These are phyloP conservation scores for Lunularia cruciata DNA, from an alignment of 225 moss, liverwort and hornwort species.

Conservation along the genomic window DNA sequence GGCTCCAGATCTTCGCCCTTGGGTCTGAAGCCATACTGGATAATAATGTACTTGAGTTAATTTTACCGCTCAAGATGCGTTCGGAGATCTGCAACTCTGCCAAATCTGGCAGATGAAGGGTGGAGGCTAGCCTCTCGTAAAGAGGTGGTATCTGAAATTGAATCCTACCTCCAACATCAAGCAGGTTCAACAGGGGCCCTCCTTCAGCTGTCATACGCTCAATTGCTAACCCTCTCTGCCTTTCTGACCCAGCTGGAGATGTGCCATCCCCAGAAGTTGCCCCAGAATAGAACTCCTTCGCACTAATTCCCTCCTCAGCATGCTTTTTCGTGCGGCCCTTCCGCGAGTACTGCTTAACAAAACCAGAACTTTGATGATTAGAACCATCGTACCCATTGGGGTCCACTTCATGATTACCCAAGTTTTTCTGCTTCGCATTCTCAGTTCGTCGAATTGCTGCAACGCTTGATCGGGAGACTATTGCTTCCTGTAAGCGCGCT, in stretches of 20 bases:
- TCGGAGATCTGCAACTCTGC: slow-evolving; percentile 66
- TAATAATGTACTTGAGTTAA: slow-evolving; percentile 69
- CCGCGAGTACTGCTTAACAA: slow-evolving; percentile 39
- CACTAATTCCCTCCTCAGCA: slow-evolving; percentile 20
- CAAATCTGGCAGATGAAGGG: slow-evolving; percentile 64
- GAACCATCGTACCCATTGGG: slow-evolving; percentile 29
- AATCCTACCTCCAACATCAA: slow-evolving; percentile 62
- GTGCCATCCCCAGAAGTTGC: slow-evolving; percentile 8
- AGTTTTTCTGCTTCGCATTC: slow-evolving; percentile 18
- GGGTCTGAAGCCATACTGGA: slow-evolving; percentile 82
- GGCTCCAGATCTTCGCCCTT: slow-evolving; percentile 67
- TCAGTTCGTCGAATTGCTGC: slow-evolving; percentile 26
- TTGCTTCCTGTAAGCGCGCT: slow-evolving; percentile 57
- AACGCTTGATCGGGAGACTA: slow-evolving; percentile 39
- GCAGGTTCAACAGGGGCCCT: slow-evolving; percentile 24
- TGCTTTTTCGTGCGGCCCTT: slow-evolving; percentile 34
- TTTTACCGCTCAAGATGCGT: slow-evolving; percentile 59
- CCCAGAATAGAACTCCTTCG: neutral
- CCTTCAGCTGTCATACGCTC: slow-evolving; percentile 32
- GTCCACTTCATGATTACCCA: slow-evolving; percentile 12
- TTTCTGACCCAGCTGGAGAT: slow-evolving; percentile 21
- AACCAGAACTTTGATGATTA: slow-evolving; percentile 11
- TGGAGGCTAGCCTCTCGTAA: slow-evolving; percentile 61
- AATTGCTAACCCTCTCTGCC: slow-evolving; percentile 5
- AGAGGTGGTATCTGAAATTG: slow-evolving; percentile 64